Evolutionary conservation across 2,329 filamentous ascomycete species (phyloP), one percentile per base, ranked within the genome.

Genomic region (Rhynchosporium graminicola): DNA sequence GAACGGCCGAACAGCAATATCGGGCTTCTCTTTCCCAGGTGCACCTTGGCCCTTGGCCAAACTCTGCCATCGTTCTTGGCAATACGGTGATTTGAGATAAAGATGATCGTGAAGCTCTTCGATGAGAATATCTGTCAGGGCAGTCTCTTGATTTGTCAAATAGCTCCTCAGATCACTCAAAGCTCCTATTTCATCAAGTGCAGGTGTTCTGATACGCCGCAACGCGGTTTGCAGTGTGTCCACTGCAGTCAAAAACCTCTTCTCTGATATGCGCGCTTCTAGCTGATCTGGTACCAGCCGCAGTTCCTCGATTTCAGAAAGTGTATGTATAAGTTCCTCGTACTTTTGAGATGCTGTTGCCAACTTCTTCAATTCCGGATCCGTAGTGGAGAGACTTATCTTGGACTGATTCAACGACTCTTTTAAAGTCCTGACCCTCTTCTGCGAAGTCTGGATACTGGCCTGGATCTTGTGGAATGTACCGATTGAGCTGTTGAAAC

Each of bases 391-490:
- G 52, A 99, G 84, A 69, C 89, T 93, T 4, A 84, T 81, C 76
- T 96, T 96, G 50, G 94, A 89, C 59, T 87, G 84, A 13, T 87
- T 83, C 62, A 99, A 80, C n/a, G 91, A 92, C 62, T 92, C 87
- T 75, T 94, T 95, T 65, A 99, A 80, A 12, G 82, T 80, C 63
- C 94, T 87, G 59, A 99, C 91, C 64, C 92, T 87, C 71, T 87
- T 87, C 76, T 99, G 95, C 15, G 92, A 97, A 57, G 86, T 82
- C 71, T 94, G 90, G 68, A 99, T 95, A 77, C 92, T 97, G 58
- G 88, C 87, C 76, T 99, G 95, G 65, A 99, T 99, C 77, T 96
- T 97, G 80, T 99, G 96, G 74, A 98, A 99, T 26, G 94, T 98
- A 76, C 94, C 95, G 67, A 99, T 98, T 57, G 94, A 97, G 76